Percentiles rank a stretch among this genome's conserved stretches.
These are phyloP conservation scores for Tulasnella sp. DNA, from an alignment of 768 basidiomycete species.

Conservation along the genomic window DNA sequence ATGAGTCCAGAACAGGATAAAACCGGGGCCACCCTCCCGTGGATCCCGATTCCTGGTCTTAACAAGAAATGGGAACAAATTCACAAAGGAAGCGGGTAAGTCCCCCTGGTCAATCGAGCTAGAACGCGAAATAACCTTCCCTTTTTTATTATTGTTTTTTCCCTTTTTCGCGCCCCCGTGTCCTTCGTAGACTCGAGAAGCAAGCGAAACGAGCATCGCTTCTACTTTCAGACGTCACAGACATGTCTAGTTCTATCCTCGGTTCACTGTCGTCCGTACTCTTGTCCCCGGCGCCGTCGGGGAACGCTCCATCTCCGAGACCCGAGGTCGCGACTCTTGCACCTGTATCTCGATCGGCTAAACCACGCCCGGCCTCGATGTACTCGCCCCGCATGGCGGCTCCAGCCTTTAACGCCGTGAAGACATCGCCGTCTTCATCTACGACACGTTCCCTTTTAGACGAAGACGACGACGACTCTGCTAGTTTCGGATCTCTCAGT, in stretches of 20 bases:
- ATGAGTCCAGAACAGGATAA: constrained; percentile 25
- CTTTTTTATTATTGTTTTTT: neutral
- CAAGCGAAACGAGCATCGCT: constrained; percentile 39
- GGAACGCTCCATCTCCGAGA: neutral
- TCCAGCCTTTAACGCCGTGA: constrained; percentile 14
- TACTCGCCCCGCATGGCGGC: neutral
- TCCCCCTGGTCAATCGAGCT: neutral
- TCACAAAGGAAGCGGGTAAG: constrained; percentile 38
- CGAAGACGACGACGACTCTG: constrained; percentile 23
- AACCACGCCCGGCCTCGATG: constrained; percentile 6
- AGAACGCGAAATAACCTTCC: constrained; percentile 12
- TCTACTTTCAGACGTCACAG: constrained; percentile 38
- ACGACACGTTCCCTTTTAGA: constrained; percentile 28
- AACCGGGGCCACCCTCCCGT: constrained; percentile 4
- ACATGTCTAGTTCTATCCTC: constrained; percentile 30
- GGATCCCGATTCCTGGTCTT: constrained; percentile 35
- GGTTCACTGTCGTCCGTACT: constrained; percentile 33
- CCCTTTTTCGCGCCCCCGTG: neutral
- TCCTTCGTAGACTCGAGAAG: constrained; percentile 37
- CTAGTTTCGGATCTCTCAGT: constrained; percentile 20
- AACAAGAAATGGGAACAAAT: constrained; percentile 41
- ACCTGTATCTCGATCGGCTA: constrained; percentile 9
- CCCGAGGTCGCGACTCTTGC: neutral
- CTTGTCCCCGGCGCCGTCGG: constrained; percentile 28
- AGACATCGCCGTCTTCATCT: constrained; percentile 16